Evolutionary conservation across 2,329 filamentous ascomycete genomes (phyloP), one percentile per base, ranked within the genome.

Genomic region (Talaromyces sp.): DNA sequence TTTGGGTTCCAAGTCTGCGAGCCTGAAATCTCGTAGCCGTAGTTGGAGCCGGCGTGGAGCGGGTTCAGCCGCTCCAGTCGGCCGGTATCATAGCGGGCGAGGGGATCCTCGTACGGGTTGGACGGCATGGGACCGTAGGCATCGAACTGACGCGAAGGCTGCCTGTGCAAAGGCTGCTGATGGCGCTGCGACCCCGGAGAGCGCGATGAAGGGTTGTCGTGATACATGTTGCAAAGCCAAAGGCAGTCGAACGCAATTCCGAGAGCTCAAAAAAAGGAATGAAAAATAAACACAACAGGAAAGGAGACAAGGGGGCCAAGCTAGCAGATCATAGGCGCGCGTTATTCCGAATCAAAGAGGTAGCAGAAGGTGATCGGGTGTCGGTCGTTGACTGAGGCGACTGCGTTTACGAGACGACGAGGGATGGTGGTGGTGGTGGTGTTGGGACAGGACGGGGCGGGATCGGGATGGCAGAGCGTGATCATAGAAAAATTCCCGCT

Each of bases 1-100:
- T 84, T 85, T 58, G 91, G 88, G 73, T 88, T 91, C 92, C 92
- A 96, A 22, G 88, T 87, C 71, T 92, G 89, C n/a, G 84, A 82
- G n/a, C 79, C 77, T 62, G 80, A 79, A 72, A 87, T 85, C 70
- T 92, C 91, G 68, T 93, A 89, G 62, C 82, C 84, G 65, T 91
- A 88, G 58, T 80, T 80, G 61, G 82, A 85, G 61, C 79, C 80
- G 65, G 82, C 81, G 69, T 82, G 81, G 71, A 80, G 84, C 68
- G 83, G 80, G 68, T 82, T 85, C 67, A 81, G 81, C 74, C 81
- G 87, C 76, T 81, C 89, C 77, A 77, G 72, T 44, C 78, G 75
- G 60, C 70, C 80, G 72, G 81, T 79, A 74, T 83, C 86, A 75
- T 81, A 86, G 69, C 79, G 81, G 55, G 81, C 77, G 70, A 82